Conservation (phyloP, 1,284 basidiomycete species). For the Wolfiporia cocos region DNA sequence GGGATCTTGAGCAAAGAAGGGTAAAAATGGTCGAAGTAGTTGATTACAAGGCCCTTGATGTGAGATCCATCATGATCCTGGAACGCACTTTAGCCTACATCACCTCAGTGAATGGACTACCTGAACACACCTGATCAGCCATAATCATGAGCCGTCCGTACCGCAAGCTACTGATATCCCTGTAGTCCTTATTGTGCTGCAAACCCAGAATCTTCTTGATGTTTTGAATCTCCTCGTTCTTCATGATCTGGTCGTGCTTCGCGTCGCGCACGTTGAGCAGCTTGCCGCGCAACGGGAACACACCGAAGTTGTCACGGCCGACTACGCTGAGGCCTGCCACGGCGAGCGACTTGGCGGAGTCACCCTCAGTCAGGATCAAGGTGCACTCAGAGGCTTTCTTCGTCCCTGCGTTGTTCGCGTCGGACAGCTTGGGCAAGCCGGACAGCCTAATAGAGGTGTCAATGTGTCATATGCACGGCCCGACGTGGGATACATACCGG, state of each 20-base stretch:
- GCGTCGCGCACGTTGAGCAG: conserved; percentile 97
- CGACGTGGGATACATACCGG: conserved; percentile 55
- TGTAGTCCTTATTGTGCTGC: conserved; percentile 91
- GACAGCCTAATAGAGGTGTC: conserved; percentile 64
- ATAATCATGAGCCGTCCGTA: conserved; percentile 99
- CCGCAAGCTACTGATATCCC: conserved; percentile 65
- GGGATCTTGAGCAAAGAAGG: conserved; percentile 91
- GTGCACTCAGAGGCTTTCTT: conserved; percentile 82
- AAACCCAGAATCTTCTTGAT: conserved; percentile 98
- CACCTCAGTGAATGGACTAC: background rate
- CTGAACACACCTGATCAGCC: conserved; percentile 87
- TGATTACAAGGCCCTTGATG: conserved; percentile 98
- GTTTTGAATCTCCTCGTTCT: conserved; percentile 95
- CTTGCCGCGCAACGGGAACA: conserved; percentile 97
- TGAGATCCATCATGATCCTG: conserved; percentile 99
- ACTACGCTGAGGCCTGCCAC: conserved; percentile 94
- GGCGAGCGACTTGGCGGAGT: conserved; percentile 96
- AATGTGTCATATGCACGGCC: too few relatives aligned
- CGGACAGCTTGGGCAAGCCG: conserved; percentile 91
- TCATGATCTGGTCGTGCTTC: conserved; percentile 93
- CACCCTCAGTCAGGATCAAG: conserved; percentile 97
- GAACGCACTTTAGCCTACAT: conserved; percentile 6
- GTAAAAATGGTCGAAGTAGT: conserved; percentile 97
- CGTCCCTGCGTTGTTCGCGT: conserved; percentile 97
- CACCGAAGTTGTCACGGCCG: conserved; percentile 95